Percentiles rank a stretch among this genome's conserved stretches.
phyloP scores from a whole-genome alignment of 306 rosid species.

The Morella rubra region DNA sequence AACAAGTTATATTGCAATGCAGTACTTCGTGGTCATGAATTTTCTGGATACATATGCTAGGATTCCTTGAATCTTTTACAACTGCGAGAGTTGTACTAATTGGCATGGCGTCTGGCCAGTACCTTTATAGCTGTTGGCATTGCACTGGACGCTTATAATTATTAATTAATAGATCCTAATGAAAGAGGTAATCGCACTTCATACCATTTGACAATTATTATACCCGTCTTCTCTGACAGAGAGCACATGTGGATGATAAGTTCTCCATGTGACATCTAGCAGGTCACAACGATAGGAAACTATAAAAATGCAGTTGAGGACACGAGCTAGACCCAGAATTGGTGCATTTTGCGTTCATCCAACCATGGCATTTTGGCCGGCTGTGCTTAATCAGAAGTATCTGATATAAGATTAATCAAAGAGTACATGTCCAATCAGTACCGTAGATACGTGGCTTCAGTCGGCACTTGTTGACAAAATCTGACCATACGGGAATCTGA shows the following conservation, averaged over 20 bases:
- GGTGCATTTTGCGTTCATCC: neutral
- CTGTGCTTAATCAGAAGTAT: neutral
- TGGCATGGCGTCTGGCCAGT: neutral
- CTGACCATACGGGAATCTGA: no score
- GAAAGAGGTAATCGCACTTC: neutral
- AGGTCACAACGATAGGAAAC: neutral
- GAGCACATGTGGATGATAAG: slow-evolving; percentile 27
- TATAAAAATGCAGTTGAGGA: neutral
- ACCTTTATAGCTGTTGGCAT: neutral
- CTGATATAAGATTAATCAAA: neutral
- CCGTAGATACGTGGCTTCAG: neutral
- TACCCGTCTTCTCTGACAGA: slow-evolving; percentile 7
- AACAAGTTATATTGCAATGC: slow-evolving; percentile 3
- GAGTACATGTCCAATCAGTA: neutral
- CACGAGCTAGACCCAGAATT: slow-evolving; percentile 8
- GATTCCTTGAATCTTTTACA: neutral
- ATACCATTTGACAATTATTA: neutral
- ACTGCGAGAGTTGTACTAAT: neutral
- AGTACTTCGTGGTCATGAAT: neutral
- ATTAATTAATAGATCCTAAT: neutral
- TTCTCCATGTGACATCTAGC: slow-evolving; percentile 55
- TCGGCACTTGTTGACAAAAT: neutral
- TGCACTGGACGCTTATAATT: neutral
- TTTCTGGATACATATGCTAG: neutral
- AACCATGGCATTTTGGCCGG: neutral